Base-by-base conservation (phyloP, 805 yeast species). In the Myxozyma nipponensis region DNA sequence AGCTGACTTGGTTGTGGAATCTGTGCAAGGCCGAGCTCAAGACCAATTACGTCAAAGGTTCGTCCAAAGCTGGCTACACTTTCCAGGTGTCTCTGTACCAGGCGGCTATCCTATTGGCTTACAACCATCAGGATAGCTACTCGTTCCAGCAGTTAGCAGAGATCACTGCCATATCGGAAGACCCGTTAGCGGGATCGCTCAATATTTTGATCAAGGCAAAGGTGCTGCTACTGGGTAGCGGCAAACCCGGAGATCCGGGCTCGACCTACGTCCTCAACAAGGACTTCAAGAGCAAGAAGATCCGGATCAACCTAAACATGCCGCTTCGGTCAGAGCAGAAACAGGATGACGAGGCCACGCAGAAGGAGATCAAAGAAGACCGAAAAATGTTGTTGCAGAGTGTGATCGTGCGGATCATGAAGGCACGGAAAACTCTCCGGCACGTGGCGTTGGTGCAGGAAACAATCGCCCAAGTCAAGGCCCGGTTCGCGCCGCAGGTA, bases 1-100 rank as follows among this genome's bases (percentile, higher is more conserved):
- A 87, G 57, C 77, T 93, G 61, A 85, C 86, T 64, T 93, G 99
- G 99, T 77, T 91, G 52, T 93, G 97, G 97, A 84, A 88, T 62
- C 81, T 87, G 65, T 87, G 95, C 42, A 84, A 91, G 67, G 93
- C 95, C 53, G 99, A 93, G 66, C 70, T 93, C 50, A 86, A 83
- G 68, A 95, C 95, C 9, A 85, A 87, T 64, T 76, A 89, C 56
- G 78, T 91, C 4, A 83, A 83, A 59, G 82, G 84, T 34, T 84
- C 90, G 3, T 89, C 95, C 42, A 86, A 84, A 63, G 72, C 76
- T 21, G 60, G 58, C 4, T 69, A 69, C 48, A 63, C 67, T 4
- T 84, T 95, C 63, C 84, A 85, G 2, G 88, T 88, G 39, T 84
- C 96, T 4, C 76, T 87, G 50, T 85, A 82, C 58, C 98, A 93